Evolutionary conservation across 148 eudicot genomes (phyloP).

Genomic region (Silene uniflora): DNA sequence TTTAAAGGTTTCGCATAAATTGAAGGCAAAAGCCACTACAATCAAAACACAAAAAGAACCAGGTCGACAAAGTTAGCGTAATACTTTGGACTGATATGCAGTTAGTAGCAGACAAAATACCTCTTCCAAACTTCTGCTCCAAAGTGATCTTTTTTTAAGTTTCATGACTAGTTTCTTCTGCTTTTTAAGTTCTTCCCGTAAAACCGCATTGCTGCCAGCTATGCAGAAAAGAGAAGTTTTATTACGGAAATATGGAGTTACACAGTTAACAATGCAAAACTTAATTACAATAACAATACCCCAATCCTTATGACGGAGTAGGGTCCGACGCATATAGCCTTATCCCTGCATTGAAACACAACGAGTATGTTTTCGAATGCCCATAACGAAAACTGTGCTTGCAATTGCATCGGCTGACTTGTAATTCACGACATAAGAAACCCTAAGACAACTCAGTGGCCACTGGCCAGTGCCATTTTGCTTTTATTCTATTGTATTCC

Average conservation of each 20-base stretch:
- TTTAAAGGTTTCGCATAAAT: neutral
- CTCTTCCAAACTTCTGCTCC: conserved; percentile 52
- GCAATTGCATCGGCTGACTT: no score
- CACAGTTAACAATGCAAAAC: neutral
- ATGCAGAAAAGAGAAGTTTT: conserved; percentile 7
- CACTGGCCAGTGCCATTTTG: no score
- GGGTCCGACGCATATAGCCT: no score
- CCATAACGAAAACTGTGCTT: no score
- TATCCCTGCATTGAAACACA: no score
- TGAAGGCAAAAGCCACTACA: neutral
- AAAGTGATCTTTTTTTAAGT: conserved; percentile 44
- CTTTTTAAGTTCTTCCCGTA: conserved; percentile 36
- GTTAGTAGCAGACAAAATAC: conserved; percentile 16
- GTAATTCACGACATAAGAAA: no score
- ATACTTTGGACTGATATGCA: neutral
- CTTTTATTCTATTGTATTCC: no score
- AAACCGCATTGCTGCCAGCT: conserved; percentile 27
- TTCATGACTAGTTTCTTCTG: conserved; percentile 39
- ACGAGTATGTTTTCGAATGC: no score
- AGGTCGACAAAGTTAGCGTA: neutral
- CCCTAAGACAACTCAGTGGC: no score
- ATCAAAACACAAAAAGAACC: neutral
- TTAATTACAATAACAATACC: neutral
- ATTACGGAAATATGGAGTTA: neutral
- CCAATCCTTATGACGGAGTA: no score